Evolutionary conservation across 164 flowering plant species (phyloP), one percentile per base, ranked within the genome.

Genomic region (Amborella trichopoda): DNA sequence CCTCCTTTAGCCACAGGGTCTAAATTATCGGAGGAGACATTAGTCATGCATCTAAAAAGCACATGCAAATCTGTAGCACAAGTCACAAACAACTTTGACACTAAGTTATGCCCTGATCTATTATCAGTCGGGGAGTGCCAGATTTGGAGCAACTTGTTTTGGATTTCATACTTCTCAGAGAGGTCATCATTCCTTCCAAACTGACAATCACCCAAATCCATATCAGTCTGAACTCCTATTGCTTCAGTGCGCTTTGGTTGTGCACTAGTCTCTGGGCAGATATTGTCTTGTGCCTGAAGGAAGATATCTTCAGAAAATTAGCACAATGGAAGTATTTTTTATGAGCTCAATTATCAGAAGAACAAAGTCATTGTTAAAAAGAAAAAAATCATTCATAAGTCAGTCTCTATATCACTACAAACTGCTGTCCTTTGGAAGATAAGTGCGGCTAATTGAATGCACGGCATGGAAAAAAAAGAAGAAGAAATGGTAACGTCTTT

Each of bases 141-240:
- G 18, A 83, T 61, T 32, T 55, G 68, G 53, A 46, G 49, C 66
- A 86, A 61, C 52, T 77, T 69, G 44, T 55, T 54, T 46, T 75
- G 60, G 44, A 61, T 64, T 42, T 50, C 52, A 40, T 39, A 28
- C 36, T 6, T 37, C 34, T 65, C 23, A 61, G 44, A 36, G 21
- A 44, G 24, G 44, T 51, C 56, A 28, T 53, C 32, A 38, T 54
- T 57, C 38, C 19, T 18, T 5, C 40, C 16, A 45, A 49, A 36
- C 23, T 43, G 40, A 34, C 49, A 26, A 38, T 18, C 27, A 50
- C 55, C 74, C 33, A 44, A 62, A 49, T 18, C 30, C 19, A 50
- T 50, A 11, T 83, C 94, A 44, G 82, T 76, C 63, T 89, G 95
- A 52, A 84, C 67, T 61, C 95, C 95, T n/a, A 57, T 53, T 13